Conservation (phyloP, 2,329 filamentous ascomycete genomes). For the Coniochaeta sp. region DNA sequence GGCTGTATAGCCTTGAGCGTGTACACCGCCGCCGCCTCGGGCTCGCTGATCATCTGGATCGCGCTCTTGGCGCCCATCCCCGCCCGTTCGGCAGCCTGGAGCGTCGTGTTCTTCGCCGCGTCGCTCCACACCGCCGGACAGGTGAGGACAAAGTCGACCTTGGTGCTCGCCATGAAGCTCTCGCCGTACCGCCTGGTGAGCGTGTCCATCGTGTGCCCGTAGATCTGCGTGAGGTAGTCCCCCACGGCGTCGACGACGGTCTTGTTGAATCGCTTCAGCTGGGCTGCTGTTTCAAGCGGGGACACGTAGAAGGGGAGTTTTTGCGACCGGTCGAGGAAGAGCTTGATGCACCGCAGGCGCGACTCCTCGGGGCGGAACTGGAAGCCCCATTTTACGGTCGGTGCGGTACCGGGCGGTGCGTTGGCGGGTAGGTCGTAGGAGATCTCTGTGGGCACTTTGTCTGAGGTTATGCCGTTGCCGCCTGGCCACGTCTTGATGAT, state of each 20-base stretch:
- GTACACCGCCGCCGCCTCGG: constrained; percentile 73
- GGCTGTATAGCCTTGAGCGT: constrained; percentile 74
- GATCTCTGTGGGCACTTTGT: constrained; percentile 79
- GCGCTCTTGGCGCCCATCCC: constrained; percentile 67
- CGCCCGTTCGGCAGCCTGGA: constrained; percentile 69
- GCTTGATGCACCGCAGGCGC: constrained; percentile 73
- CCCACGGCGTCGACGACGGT: constrained; percentile 73
- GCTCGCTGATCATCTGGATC: constrained; percentile 75
- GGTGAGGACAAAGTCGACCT: constrained; percentile 72
- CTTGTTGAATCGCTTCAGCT: constrained; percentile 67
- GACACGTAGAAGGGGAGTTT: constrained; percentile 77
- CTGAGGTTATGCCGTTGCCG: constrained; percentile 78
- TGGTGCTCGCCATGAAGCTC: constrained; percentile 69
- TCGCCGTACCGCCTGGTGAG: constrained; percentile 68
- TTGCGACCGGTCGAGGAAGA: constrained; percentile 74
- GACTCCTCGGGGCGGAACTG: constrained; percentile 74
- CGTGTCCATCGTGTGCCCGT: constrained; percentile 72
- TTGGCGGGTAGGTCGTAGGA: constrained; percentile 43
- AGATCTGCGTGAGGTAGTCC: constrained; percentile 71
- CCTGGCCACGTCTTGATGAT: constrained; percentile 83
- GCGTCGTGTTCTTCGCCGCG: constrained; percentile 74
- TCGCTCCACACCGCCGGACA: constrained; percentile 83
- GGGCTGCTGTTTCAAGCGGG: constrained; percentile 67
- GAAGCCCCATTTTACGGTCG: constrained; percentile 69
- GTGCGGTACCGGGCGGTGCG: constrained; percentile 29